Evolutionary conservation across 805 yeast species (phyloP).

Genomic region (Nakazawaea pomicola): DNA sequence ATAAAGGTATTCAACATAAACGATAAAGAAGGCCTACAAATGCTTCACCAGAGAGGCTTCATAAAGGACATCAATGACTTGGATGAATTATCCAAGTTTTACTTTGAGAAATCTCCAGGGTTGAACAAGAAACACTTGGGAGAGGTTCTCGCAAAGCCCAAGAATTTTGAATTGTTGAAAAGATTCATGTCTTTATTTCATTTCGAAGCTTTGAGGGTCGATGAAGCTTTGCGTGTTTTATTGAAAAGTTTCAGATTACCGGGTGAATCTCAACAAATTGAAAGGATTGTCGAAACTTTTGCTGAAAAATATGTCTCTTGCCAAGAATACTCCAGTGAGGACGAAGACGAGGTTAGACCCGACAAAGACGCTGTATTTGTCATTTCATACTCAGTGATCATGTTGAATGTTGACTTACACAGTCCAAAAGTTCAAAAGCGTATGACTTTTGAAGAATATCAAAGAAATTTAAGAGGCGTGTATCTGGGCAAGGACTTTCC

Average conservation of each 20-base stretch:
- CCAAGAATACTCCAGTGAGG: constrained; percentile 54
- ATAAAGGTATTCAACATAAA: constrained; percentile 72
- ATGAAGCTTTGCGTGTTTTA: constrained; percentile 83
- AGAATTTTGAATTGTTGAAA: constrained; percentile 52
- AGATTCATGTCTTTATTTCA: constrained; percentile 69
- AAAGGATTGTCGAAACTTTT: constrained; percentile 82
- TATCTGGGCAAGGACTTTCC: constrained; percentile 75
- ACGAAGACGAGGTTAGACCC: constrained; percentile 52
- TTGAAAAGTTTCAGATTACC: constrained; percentile 86
- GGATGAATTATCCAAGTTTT: constrained; percentile 66
- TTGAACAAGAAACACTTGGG: constrained; percentile 87
- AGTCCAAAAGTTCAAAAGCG: constrained; percentile 89
- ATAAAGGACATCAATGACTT: constrained; percentile 44
- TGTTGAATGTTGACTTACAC: constrained; percentile 92
- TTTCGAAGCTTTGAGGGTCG: constrained; percentile 75
- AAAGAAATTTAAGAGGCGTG: constrained; percentile 74
- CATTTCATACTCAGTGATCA: constrained; percentile 83
- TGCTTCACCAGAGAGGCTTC: constrained; percentile 61
- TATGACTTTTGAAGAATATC: constrained; percentile 83
- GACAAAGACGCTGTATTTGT: constrained; percentile 86
- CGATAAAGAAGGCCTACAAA: constrained; percentile 69
- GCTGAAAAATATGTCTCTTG: constrained; percentile 74
- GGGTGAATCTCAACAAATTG: constrained; percentile 97
- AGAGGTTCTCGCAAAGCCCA: constrained; percentile 75
- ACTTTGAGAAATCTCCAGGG: constrained; percentile 73